Evolutionary conservation across 169 alveolate genomes (phyloP).

Genomic region (Toxoplasma gondii): DNA sequence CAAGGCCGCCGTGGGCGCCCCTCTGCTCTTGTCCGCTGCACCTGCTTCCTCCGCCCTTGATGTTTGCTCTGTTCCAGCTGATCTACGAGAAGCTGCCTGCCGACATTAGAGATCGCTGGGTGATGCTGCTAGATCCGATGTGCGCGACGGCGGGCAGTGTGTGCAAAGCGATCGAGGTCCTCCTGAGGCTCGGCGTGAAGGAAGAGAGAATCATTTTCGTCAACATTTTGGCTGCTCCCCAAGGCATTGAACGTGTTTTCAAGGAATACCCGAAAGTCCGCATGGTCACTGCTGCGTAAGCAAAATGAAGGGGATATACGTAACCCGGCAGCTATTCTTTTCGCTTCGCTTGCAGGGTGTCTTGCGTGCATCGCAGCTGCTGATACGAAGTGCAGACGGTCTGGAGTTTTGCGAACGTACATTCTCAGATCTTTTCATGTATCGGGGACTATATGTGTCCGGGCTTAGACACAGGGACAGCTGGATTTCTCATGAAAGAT

Average conservation of each 20-base stretch:
- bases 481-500: too few species aligned
- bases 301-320: neutral
- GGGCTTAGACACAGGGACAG: too few species aligned
- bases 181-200: constrained; percentile 75
- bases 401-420: neutral
- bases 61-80: constrained; percentile 15
- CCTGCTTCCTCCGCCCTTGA: neutral
- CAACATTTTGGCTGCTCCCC: constrained; percentile 81
- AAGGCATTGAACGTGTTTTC: constrained; percentile 77
- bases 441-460: too few species aligned
- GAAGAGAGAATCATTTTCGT: constrained; percentile 82
- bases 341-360: neutral
- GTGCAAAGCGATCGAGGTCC: constrained; percentile 73
- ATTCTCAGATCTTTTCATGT: too few species aligned
- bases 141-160: constrained; percentile 89
- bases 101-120: constrained; percentile 74
- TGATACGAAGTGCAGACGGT: neutral
- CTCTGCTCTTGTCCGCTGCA: neutral
- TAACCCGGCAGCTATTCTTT: neutral
- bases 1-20: too few species aligned
- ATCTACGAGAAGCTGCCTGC: constrained; percentile 78
- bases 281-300: constrained; percentile 73
- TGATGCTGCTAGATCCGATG: constrained; percentile 89
- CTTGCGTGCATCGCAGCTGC: neutral
- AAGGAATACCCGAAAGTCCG: constrained; percentile 73